Base-by-base conservation (phyloP, 805 yeast genomes). In the Sugiyamaella mastotermitis region DNA sequence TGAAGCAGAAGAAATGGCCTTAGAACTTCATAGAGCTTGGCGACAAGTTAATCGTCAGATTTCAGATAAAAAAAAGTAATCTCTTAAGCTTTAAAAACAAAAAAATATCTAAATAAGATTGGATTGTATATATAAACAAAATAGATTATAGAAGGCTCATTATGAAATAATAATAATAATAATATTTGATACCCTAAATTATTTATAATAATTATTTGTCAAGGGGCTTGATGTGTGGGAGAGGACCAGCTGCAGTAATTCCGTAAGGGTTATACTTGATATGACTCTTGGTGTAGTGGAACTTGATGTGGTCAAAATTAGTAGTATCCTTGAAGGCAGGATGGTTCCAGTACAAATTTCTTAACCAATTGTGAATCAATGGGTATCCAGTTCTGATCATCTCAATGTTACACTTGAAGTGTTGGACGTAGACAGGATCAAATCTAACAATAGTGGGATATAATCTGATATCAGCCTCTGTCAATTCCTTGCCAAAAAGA, bases 401-500 rank as follows among this genome's bases (percentile, higher is more conserved):
- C 33, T 79, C 79, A 45, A 86, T 60, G 61, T 90, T 90, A 61
- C 95, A 84, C 64, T 90, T 92, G 75, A 90, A 92, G 61, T 90
- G 97, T 61, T 88, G 95, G 38, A 82, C 90, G 56, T 90, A 90
- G 16, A 87, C 94, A 1, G 94, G 83, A 59, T 90, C 97, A 54
- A 90, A 90, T 52, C 98, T 76, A 31, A 86, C 69, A 42, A 90
- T 79, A 2, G 97, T 90, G 17, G 96, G 78, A 65, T 65, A 90
- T 35, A 90, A 72, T 48, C 97, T 72, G 41, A 90, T 69, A 59
- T 90, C 98, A 5, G 94, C 94, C 64, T 90, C 96, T 1, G 97
- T 88, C 38, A 90, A 63, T 33, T 61, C 65, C 40, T 76, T 69
- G 4, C 88, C 90, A 7, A 77, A 53, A 36, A 87, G 60, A 55